Base-by-base conservation (phyloP, 352 stramenopile genomes). In the Globisporangium abappressorium region DNA sequence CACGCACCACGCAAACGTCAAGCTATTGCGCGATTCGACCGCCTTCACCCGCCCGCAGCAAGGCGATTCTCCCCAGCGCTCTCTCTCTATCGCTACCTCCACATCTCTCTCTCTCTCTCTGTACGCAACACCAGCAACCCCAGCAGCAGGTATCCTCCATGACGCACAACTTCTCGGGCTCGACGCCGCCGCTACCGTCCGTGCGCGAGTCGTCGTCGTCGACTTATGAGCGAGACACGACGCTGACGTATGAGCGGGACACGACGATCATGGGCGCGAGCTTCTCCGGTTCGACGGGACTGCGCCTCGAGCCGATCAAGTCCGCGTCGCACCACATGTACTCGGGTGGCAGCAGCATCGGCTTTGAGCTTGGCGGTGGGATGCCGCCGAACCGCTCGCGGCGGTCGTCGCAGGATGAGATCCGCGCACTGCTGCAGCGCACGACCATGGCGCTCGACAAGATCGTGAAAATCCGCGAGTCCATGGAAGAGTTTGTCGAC, bases 381-480 rank as follows among this genome's bases (percentile, higher is more conserved):
- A 49, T 18, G 20, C 33, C 57, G 9, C 46, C 36, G 24, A 63
- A 70, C 20, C 75, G 77, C 54, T 71, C 56, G 33, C 76, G 81
- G 2, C 72, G 76, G 22, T 70, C 81, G 64, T 92, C 83, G 38
- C 77, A 89, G 65, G 81, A 92, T 68, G 82, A 91, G 73, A 92
- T 94, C 63, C 86, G 83, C 64, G 82, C 84, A 34, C 67, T 94
- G 53, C 69, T 94, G 56, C 71, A 80, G 62, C 84, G 84, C 41
- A 94, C 86, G 20, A 91, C 76, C 22, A 72, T 68, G 30, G 86
- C 86, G 34, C 78, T 94, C 63, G 81, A 92, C 73, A 90, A 90
- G 60, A 94, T 94, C 68, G 86, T 94, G 69, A 84, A 78, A 63
- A 94, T 94, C 62, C 84, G 86, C 57, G 82, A 94, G 72, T 92